These are phyloP conservation scores for Wickerhamomyces ciferrii DNA, from an alignment of 805 yeast species.

Conservation along the genomic window DNA sequence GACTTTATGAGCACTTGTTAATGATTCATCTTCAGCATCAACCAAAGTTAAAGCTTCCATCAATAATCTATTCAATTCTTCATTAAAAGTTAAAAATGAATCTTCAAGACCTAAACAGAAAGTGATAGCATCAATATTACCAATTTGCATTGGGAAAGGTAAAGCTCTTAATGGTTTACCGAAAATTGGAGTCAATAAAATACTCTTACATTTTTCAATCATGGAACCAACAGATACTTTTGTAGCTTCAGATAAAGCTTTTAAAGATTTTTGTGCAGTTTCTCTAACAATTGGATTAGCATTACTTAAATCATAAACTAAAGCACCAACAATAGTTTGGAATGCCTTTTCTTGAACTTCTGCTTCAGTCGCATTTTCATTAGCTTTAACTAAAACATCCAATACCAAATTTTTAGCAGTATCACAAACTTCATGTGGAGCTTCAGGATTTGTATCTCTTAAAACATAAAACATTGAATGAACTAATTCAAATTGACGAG, in stretches of 20 bases:
- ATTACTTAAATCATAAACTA: constrained; percentile 90
- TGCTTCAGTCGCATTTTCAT: constrained; percentile 52
- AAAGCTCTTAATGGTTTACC: constrained; percentile 95
- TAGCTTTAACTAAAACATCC: constrained; percentile 61
- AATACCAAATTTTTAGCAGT: constrained; percentile 67
- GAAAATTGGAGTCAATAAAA: constrained; percentile 87
- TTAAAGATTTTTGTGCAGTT: constrained; percentile 70
- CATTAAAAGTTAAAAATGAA: constrained; percentile 80
- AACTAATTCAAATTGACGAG: constrained; percentile 77
- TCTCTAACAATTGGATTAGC: constrained; percentile 79
- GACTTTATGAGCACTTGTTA: constrained; percentile 81
- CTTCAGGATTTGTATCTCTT: constrained; percentile 84
- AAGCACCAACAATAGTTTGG: constrained; percentile 77
- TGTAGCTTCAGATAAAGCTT: constrained; percentile 64
- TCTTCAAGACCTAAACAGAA: constrained; percentile 80
- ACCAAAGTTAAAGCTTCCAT: constrained; percentile 91
- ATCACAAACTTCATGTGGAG: constrained; percentile 72
- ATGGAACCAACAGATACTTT: constrained; percentile 65
- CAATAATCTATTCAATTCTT: constrained; percentile 78
- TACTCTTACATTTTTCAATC: constrained; percentile 77
- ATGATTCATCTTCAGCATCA: constrained; percentile 95
- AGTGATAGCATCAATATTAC: constrained; percentile 95
- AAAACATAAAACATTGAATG: constrained; percentile 85
- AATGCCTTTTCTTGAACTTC: constrained; percentile 65
- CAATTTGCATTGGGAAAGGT: constrained; percentile 98